Base-by-base conservation (phyloP, 1,139 yeast species). In the Yamadazyma sp. region DNA sequence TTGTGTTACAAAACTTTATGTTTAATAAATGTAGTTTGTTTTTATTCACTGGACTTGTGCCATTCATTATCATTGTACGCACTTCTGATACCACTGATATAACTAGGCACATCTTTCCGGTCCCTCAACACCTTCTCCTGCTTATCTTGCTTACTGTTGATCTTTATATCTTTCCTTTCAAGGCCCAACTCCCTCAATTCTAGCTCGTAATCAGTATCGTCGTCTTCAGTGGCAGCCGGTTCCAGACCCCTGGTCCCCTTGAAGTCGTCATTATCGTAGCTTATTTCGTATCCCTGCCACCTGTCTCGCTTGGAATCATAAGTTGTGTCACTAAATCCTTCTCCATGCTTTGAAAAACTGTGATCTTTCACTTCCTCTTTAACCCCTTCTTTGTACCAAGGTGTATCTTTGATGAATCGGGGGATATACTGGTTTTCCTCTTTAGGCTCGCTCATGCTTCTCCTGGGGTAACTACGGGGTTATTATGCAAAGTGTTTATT, bases 221-320 rank as follows among this genome's bases (percentile, higher is more conserved):
- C 70, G 4, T 40, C 47, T n/a, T 48, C 55, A 2, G 43, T 29
- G 24, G 51, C 36, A 39, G 33, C 33, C 2, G 15, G 14, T 14
- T 37, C 28, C 11, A 12, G 14, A 12, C 8, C 15, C 9, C 15
- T 21, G 11, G 18, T 23, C 6, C 32, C 34, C n/a, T 26, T 20
- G 2, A 18, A 16, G 16, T 53, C 51, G 33, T 75, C 79, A 73
- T 37, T 65, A 7, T 24, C 29, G 62, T 83, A 85, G 4, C 67
- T 65, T 1, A 73, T 66, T 41, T 82, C 82, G 52, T 76, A 82
- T 0, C 94, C 94, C 52, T 78, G 82, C 88, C 92, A 86, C 36
- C 86, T 64, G 56, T 86, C 95, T 40, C 94, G 63, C 47, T 83
- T 83, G 13, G 80, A 73, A 48, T 85, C 95, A 60, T 76, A 80